Conservation (phyloP, 768 basidiomycete species). For the Terana coerulea region DNA sequence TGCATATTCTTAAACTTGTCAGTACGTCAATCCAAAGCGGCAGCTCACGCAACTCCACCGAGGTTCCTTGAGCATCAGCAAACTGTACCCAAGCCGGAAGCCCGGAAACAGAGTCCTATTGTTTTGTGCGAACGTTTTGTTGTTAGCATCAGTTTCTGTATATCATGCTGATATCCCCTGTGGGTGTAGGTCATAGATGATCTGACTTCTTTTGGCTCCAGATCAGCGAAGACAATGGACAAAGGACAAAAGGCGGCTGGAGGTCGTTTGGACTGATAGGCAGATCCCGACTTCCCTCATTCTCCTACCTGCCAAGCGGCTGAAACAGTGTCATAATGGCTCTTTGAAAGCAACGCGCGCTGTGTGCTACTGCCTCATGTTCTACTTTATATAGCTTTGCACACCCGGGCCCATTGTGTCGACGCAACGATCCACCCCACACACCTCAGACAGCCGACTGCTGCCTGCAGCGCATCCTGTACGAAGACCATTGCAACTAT, state of each 20-base stretch:
- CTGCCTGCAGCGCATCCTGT: not conserved
- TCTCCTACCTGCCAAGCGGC: not conserved
- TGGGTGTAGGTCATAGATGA: not conserved
- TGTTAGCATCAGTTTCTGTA: not conserved
- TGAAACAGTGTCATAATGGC: no score
- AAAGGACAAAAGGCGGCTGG: slow-evolving; percentile 11
- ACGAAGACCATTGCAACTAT: slow-evolving; percentile 38
- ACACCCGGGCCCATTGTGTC: not conserved
- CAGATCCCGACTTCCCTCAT: not conserved
- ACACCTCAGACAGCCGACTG: not conserved
- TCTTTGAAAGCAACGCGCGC: no score
- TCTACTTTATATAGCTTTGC: not conserved
- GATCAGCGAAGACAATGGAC: slow-evolving; percentile 9
- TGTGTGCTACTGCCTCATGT: no score
- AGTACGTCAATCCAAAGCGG: no score
- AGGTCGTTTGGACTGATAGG: not conserved
- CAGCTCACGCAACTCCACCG: no score
- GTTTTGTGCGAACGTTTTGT: not conserved
- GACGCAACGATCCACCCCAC: no score
- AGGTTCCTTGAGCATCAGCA: no score
- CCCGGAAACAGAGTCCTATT: not conserved
- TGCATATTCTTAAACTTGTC: no score
- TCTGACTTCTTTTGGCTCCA: not conserved
- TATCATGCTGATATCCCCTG: not conserved
- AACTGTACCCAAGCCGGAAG: not conserved